phyloP scores from a whole-genome alignment of 169 alveolate genomes.

The Babesia bovis region DNA sequence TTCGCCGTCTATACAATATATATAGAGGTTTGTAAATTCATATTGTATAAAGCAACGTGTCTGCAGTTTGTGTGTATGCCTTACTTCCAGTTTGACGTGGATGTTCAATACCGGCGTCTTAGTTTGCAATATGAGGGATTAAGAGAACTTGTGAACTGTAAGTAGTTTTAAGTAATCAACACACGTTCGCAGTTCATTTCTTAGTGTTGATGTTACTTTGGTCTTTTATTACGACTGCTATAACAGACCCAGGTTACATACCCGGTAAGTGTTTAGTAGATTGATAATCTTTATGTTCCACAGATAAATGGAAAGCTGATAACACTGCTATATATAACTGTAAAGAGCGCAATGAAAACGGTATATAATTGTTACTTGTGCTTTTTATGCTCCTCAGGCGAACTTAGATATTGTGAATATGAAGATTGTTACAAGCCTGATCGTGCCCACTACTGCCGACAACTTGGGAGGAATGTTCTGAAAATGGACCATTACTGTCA shows the following conservation, averaged over 20 bases:
- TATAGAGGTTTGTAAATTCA: constrained; percentile 30
- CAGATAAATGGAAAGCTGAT: constrained; percentile 56
- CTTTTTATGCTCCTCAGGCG: constrained; percentile 19
- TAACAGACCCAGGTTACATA: constrained; percentile 63
- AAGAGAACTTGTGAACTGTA: constrained; percentile 28
- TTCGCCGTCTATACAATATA: constrained; percentile 59
- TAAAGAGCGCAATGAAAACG: constrained; percentile 61
- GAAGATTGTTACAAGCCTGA: constrained; percentile 66
- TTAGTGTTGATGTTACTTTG: constrained; percentile 42
- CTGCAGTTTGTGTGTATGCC: constrained; percentile 61
- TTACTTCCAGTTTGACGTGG: constrained; percentile 53
- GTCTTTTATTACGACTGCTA: constrained; percentile 60
- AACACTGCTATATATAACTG: constrained; percentile 32
- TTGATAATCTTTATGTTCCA: neutral
- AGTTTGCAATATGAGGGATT: constrained; percentile 18
- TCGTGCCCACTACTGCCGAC: constrained; percentile 54
- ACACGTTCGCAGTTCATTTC: constrained; percentile 36
- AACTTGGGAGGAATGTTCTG: constrained; percentile 61
- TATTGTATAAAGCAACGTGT: neutral
- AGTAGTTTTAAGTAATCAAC: neutral
- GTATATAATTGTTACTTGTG: neutral
- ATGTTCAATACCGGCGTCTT: constrained; percentile 32
- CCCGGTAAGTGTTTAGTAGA: constrained; percentile 24
- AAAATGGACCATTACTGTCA: constrained; percentile 70
- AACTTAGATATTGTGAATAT: constrained; percentile 52